These are phyloP conservation scores for Ascocoryne sarcoides DNA, from an alignment of 2,329 filamentous ascomycete genomes.

Conservation along the genomic window DNA sequence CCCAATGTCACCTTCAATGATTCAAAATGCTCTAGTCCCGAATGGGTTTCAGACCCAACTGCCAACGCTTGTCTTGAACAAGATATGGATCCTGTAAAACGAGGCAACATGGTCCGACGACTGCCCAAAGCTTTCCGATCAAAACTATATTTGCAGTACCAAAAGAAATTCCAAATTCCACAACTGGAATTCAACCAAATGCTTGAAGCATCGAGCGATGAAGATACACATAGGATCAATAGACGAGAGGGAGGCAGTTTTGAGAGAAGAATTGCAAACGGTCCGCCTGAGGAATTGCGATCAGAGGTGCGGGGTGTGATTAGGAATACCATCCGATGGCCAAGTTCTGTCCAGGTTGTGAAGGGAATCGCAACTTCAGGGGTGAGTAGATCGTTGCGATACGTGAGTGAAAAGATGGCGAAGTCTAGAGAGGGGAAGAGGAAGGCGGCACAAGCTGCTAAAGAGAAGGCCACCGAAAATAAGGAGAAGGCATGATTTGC, in stretches of 20 bases:
- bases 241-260: constrained; percentile 74
- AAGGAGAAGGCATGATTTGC: constrained; percentile 1
- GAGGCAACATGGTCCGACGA: constrained; percentile 93
- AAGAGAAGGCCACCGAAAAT: constrained; percentile 6
- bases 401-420: constrained; percentile 71
- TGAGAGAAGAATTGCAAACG: constrained; percentile 72
- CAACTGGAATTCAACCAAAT: constrained; percentile 75
- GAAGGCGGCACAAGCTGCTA: constrained; percentile 15
- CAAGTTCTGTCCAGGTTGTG: constrained; percentile 76
- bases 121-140: constrained; percentile 79
- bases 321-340: constrained; percentile 84
- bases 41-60: constrained; percentile 55
- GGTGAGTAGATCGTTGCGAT: constrained; percentile 57
- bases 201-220: constrained; percentile 67
- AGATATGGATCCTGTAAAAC: constrained; percentile 84
- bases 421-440: constrained; percentile 42
- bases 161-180: constrained; percentile 81
- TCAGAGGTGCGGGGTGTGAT: constrained; percentile 68
- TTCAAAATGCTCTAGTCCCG: constrained; percentile 43
- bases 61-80: constrained; percentile 65
- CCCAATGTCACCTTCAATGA: constrained; percentile 80
- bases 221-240: constrained; percentile 59
- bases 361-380: constrained; percentile 81
- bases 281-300: constrained; percentile 57
- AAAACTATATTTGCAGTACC: constrained; percentile 90